Conservation (phyloP, 1,284 basidiomycete species). For the Inonotus hispidus region DNA sequence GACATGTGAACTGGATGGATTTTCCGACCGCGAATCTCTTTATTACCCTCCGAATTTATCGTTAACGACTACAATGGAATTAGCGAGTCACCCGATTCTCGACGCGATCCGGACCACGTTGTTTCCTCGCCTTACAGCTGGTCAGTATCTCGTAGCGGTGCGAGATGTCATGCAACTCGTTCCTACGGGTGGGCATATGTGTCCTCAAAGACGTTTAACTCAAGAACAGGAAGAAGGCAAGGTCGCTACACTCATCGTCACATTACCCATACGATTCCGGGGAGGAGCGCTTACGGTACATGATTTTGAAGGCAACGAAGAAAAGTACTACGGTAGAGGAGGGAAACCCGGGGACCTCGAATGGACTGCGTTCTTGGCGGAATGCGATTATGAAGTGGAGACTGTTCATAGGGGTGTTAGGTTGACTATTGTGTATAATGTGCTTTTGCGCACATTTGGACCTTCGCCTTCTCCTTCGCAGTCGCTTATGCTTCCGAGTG, state of each 20-base stretch:
- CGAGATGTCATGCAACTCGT: constrained; percentile 68
- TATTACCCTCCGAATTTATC: constrained; percentile 69
- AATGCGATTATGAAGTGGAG: constrained; percentile 71
- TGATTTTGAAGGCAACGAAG: constrained; percentile 50
- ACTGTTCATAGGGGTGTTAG: constrained; percentile 63
- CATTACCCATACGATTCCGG: constrained; percentile 64
- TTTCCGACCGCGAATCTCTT: constrained; percentile 57
- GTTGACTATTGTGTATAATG: constrained; percentile 62
- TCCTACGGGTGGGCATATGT: constrained; percentile 52
- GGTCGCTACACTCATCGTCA: constrained; percentile 65
- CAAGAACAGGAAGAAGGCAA: constrained; percentile 49
- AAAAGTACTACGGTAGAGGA: constrained; percentile 56
- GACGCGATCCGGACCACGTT: constrained; percentile 65
- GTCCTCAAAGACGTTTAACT: constrained; percentile 44
- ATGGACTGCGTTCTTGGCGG: constrained; percentile 68
- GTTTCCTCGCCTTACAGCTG: constrained; percentile 60
- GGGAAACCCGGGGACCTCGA: constrained; percentile 63
- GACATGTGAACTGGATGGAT: constrained; percentile 47
- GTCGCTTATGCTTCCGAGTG: constrained; percentile 64
- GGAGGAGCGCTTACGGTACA: constrained; percentile 62
- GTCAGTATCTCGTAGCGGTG: constrained; percentile 62
- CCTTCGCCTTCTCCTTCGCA: constrained; percentile 47
- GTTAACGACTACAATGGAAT: constrained; percentile 67
- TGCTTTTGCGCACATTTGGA: constrained; percentile 64
- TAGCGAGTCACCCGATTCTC: constrained; percentile 73